Base-by-base conservation (phyloP, 2,329 filamentous ascomycete species). In the Beauveria australis region DNA sequence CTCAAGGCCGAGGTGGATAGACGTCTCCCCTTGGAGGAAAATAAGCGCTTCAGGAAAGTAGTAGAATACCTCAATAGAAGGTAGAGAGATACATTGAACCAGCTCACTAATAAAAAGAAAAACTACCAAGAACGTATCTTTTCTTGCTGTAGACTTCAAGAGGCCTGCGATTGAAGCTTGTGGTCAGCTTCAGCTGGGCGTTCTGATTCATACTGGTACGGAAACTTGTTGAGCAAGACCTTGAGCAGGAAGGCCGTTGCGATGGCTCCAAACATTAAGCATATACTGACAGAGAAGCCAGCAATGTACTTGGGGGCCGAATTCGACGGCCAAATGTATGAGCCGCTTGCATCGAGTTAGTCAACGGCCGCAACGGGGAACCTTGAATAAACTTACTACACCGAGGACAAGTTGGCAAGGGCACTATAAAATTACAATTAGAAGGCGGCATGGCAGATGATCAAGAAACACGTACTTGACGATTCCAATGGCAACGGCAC, bases 291-390 rank as follows among this genome's bases (percentile, higher is more conserved):
- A 7, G 53, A 61, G 14, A 61, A 61, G 8, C 59, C 59, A 6
- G 41, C 46, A 19, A 57, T 52, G 37, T 61, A 61, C 46, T 48
- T 40, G 2, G 59, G 59, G 9, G 59, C 53, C 24, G 59, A 61
- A 33, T 61, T 57, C 4, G 59, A 53, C 14, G 53, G 59, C 59
- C 59, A 61, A 18, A 61, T 61, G 22, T 61, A 61, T 43, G 53
- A 61, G 9, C 59, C 59, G 37, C 59, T 61, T 14, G 16, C 44
- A 18, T 14, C 1, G 30, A 14, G 37, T 61, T 46, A 61, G 37
- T 19, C 22, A n/a, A n/a, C 3, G 33, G 8, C 30, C 9, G 18
- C 3, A 12, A 56, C 19, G 14, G 8, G n/a, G 52, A 24, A 18
- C 3, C 26, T 37, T 33, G 53, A 10, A 19, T 8, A 18, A n/a